A percentile compares a stretch with the other conserved stretches of the same genome.
phyloP scores from a whole-genome alignment of 1,139 yeast genomes.

The Cylindricascospora bacillispora region DNA sequence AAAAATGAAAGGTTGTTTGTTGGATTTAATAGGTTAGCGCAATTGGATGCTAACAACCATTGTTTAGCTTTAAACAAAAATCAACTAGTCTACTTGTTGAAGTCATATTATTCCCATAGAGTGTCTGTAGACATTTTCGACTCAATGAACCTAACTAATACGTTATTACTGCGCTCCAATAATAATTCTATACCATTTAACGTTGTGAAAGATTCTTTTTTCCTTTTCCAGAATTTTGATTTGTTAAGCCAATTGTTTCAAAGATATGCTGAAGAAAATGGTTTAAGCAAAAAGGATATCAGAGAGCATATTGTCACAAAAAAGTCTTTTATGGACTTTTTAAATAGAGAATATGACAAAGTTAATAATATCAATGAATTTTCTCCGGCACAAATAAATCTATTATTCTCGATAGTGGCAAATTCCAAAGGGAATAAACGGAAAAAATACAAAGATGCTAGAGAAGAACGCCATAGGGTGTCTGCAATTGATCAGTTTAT shows the following conservation, averaged over 20 bases:
- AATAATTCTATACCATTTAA: slow-evolving; percentile 26
- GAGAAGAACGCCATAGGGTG: slow-evolving; percentile 16
- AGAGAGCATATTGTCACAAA: slow-evolving; percentile 25
- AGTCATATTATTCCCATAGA: slow-evolving; percentile 26
- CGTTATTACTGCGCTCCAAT: slow-evolving; percentile 18
- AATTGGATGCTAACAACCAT: slow-evolving; percentile 16
- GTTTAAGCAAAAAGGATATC: slow-evolving; percentile 18
- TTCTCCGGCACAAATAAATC: slow-evolving; percentile 29
- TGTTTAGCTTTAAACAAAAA: slow-evolving; percentile 25
- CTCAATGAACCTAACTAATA: slow-evolving; percentile 24
- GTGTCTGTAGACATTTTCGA: slow-evolving; percentile 27
- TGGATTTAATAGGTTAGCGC: slow-evolving; percentile 21
- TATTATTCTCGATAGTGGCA: slow-evolving; percentile 27
- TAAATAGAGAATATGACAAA: slow-evolving; percentile 26
- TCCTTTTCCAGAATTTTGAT: slow-evolving; percentile 29
- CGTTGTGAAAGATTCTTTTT: slow-evolving; percentile 28
- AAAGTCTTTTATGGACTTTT: slow-evolving; percentile 26
- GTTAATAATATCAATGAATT: slow-evolving; percentile 29
- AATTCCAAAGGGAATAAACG: slow-evolving; percentile 23
- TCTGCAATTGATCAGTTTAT: slow-evolving; percentile 19
- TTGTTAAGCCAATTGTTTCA: slow-evolving; percentile 27
- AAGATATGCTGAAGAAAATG: slow-evolving; percentile 23
- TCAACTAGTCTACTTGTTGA: slow-evolving; percentile 25
- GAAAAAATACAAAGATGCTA: slow-evolving; percentile 4
- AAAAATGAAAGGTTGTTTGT: slow-evolving; percentile 24